A percentile compares a stretch with the other conserved stretches of the same genome.
Conservation (phyloP, 352 stramenopile species). For the Globisporangium barbulae region DNA sequence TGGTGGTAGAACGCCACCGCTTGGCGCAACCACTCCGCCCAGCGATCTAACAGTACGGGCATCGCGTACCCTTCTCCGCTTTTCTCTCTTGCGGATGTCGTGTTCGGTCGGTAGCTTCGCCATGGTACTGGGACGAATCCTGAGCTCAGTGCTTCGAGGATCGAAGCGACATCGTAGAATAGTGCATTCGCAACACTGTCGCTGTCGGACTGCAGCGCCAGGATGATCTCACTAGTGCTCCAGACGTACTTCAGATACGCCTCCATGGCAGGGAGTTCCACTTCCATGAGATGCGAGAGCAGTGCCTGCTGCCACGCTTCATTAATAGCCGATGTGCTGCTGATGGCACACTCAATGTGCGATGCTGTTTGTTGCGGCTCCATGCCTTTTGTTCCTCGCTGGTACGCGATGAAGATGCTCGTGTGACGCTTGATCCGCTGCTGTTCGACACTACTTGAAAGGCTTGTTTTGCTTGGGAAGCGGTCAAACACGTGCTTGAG, state of each 20-base stretch:
- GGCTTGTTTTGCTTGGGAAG: constrained; percentile 32
- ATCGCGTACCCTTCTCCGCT: constrained; percentile 21
- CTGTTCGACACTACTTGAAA: constrained; percentile 34
- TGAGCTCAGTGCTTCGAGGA: constrained; percentile 17
- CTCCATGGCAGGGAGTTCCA: constrained; percentile 53
- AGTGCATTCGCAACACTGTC: constrained; percentile 10
- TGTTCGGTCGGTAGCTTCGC: constrained; percentile 15
- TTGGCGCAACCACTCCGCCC: constrained; percentile 29
- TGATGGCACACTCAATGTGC: neutral
- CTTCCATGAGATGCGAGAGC: constrained; percentile 31
- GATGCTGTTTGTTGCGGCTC: constrained; percentile 12
- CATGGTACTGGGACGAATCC: constrained; percentile 9
- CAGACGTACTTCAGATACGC: constrained; percentile 41
- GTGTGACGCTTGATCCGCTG: constrained; percentile 38
- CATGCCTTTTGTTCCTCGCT: constrained; percentile 19
- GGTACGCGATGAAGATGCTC: constrained; percentile 37
- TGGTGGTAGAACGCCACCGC: constrained; percentile 31
- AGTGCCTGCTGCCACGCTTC: constrained; percentile 24
- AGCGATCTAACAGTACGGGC: constrained; percentile 18
- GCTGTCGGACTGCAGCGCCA: constrained; percentile 26
- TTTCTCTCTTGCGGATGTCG: neutral
- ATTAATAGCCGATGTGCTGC: neutral
- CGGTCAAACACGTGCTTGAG: constrained; percentile 21
- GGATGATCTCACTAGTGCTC: constrained; percentile 30
- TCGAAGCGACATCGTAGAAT: constrained; percentile 15